Evolutionary conservation across 768 basidiomycete genomes (phyloP).

Genomic region (Mycena belliarum): DNA sequence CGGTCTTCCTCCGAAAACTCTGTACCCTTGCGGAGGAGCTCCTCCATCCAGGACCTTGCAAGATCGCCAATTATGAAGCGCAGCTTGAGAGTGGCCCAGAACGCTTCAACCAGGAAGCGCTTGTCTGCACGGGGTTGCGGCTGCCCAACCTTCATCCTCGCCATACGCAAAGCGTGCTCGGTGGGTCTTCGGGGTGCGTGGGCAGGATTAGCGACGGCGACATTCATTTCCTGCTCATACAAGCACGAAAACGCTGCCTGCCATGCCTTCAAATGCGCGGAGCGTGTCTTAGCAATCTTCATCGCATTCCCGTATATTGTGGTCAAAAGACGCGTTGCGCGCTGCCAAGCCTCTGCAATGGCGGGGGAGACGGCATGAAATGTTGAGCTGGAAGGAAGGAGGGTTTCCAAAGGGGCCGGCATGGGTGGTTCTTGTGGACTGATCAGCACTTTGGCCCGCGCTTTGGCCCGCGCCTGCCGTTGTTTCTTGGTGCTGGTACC

Average conservation of each 20-base stretch:
- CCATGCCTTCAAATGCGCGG: constrained; percentile 61
- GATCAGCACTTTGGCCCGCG: constrained; percentile 1
- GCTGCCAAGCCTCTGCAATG: constrained; percentile 41
- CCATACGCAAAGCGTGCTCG: constrained; percentile 52
- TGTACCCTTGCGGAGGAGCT: constrained; percentile 24
- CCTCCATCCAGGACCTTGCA: constrained; percentile 41
- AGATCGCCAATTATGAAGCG: constrained; percentile 53
- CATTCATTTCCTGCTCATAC: constrained; percentile 47
- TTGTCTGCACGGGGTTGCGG: constrained; percentile 59
- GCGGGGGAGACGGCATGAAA: constrained; percentile 33
- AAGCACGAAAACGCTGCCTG: constrained; percentile 58
- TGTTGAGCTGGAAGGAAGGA: constrained; percentile 24
- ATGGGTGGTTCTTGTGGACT: constrained; percentile 15
- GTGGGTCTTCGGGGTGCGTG: constrained; percentile 42
- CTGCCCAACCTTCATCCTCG: constrained; percentile 55
- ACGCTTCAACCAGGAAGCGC: constrained; percentile 61
- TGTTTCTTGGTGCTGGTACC: constrained; percentile 8
- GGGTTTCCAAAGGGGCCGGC: constrained; percentile 29
- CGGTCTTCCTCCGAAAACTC: constrained; percentile 32
- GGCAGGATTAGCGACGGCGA: constrained; percentile 31
- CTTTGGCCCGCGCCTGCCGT: constrained; percentile 10
- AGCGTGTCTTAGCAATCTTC: constrained; percentile 46
- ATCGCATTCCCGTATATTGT: constrained; percentile 40
- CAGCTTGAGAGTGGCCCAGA: constrained; percentile 54
- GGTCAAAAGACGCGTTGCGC: constrained; percentile 35